Base-by-base conservation (phyloP, 768 basidiomycete genomes). In the Daedaleopsis nitida region DNA sequence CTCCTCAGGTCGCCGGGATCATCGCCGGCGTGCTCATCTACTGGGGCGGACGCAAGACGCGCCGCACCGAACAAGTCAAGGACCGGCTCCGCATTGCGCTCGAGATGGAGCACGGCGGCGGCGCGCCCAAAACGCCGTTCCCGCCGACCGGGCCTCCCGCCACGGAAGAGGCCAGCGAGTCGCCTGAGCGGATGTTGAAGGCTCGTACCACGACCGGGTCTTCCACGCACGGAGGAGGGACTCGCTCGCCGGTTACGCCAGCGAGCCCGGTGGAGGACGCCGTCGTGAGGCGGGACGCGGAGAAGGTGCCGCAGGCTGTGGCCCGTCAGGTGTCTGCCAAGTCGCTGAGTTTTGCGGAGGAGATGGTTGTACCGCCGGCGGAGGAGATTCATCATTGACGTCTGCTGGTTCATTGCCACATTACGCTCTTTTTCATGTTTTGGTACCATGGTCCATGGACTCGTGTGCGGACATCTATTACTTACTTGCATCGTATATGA, bases 1-100 rank as follows among this genome's bases (percentile, higher is more conserved):
- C n/a, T 7, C 39, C 17, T 32, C 47, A 70, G 69, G 58, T 72
- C 50, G 68, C 68, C 2, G 92, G 91, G 44, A 94, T 96, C 57
- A 72, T 74, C 27, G 85, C 92, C 8, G 89, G 83, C 11, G 74
- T 92, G 19, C 75, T 89, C 47, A 93, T 94, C 63, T 93, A 87
- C 83, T 77, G 81, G 63, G 91, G 91, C 35, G 85, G 87, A 8
- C 77, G 83, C 68, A 81, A 82, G 68, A 89, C 90, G 12, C 89
- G 88, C 68, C 83, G 88, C 32, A 82, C 84, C 3, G 78, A 83
- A 60, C 80, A 85, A 70, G 88, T 92, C 39, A 79, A 84, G 69
- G 80, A 84, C 62, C 78, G 82, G 51, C 75, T 92, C 8, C 82
- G 82, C 44, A 79, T 68, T 10, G 79, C 78, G 7, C 73, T 81